Evolutionary conservation across 2,329 filamentous ascomycete species (phyloP).

Genomic region (Stromatinia cepivora): DNA sequence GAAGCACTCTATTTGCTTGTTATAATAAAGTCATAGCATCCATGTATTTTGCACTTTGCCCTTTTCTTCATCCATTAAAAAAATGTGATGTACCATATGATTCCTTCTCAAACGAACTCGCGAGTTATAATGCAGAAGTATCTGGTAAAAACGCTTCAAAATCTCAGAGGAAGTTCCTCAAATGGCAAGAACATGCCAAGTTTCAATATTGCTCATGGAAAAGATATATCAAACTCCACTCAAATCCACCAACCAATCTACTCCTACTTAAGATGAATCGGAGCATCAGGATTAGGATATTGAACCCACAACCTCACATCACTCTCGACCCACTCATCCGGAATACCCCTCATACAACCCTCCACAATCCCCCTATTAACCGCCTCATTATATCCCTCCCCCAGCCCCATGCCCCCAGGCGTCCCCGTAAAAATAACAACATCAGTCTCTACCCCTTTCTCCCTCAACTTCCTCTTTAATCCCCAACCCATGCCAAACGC

Average conservation of each 20-base stretch:
- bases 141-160: too few relatives aligned
- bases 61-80: background rate
- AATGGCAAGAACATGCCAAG: background rate
- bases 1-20: background rate
- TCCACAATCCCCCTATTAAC: conserved; percentile 15
- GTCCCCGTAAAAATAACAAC: background rate
- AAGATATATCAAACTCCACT: background rate
- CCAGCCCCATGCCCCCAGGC: background rate
- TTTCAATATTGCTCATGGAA: background rate
- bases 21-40: too few relatives aligned
- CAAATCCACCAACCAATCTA: background rate
- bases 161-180: background rate
- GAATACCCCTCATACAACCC: conserved; percentile 8
- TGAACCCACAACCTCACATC: conserved; percentile 19
- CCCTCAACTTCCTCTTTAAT: background rate
- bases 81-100: background rate
- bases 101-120: background rate
- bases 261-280: background rate
- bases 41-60: background rate
- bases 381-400: background rate
- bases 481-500: conserved; percentile 17
- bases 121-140: background rate
- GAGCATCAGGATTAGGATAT: background rate
- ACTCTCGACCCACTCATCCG: conserved; percentile 16
- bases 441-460: background rate